These are phyloP conservation scores for Phytophthora pluvialis DNA, from an alignment of 352 stramenopile genomes.

Conservation along the genomic window DNA sequence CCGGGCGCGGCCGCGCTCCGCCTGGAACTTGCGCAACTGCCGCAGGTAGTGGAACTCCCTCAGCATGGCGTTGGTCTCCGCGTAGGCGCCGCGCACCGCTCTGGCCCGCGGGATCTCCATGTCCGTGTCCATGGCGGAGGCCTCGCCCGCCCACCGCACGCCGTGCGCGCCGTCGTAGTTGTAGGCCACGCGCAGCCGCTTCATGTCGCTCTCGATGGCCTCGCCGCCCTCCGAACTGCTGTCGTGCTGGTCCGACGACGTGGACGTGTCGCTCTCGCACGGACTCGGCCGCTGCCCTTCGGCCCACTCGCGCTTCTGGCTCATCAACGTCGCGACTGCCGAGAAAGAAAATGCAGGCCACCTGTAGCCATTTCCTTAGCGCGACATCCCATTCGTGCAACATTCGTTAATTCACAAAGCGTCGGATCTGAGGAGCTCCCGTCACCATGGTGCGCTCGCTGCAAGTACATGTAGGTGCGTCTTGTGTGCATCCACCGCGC, in stretches of 20 bases:
- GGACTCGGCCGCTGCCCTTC: slow-evolving; percentile 1
- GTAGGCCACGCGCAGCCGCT: slow-evolving; percentile 73
- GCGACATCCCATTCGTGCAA: slow-evolving; percentile 1
- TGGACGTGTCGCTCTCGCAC: slow-evolving; percentile 32
- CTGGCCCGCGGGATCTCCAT: slow-evolving; percentile 32
- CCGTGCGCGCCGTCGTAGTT: slow-evolving; percentile 55
- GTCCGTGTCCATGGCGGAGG: slow-evolving; percentile 30
- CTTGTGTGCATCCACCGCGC: background rate
- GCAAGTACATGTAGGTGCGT: background rate
- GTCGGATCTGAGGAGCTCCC: background rate
- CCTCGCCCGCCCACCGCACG: slow-evolving; percentile 33
- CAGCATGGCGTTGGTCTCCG: slow-evolving; percentile 63
- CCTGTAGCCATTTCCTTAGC: background rate
- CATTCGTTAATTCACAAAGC: background rate
- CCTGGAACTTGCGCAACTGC: slow-evolving; percentile 77
- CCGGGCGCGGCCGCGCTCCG: slow-evolving; percentile 52
- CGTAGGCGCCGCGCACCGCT: slow-evolving; percentile 39
- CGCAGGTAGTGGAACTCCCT: slow-evolving; percentile 79
- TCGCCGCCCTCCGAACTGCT: slow-evolving; percentile 39
- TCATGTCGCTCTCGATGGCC: slow-evolving; percentile 75
- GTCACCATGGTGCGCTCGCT: slow-evolving; percentile 4
- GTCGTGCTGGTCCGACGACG: slow-evolving; percentile 20
- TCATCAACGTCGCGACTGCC: slow-evolving; percentile 4
- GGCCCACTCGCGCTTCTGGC: slow-evolving; percentile 27
- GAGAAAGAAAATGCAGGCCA: too few species aligned